These are phyloP conservation scores for Ganoderma lucidum DNA, from an alignment of 1,284 basidiomycete species.

Conservation along the genomic window DNA sequence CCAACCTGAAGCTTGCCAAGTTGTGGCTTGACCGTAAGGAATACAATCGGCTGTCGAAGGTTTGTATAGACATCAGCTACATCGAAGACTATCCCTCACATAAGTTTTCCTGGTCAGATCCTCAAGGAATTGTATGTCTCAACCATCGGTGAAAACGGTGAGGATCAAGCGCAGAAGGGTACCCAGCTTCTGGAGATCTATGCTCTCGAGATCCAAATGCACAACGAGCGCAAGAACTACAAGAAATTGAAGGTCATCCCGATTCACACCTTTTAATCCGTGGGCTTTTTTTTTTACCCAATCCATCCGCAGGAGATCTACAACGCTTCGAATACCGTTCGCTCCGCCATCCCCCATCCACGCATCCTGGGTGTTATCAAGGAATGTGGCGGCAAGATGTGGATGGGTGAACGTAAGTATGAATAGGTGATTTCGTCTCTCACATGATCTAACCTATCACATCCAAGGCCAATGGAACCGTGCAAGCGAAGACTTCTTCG, in stretches of 20 bases:
- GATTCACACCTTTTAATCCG: conserved; percentile 10
- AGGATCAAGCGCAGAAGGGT: conserved; percentile 89
- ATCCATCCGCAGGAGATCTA: conserved; percentile 83
- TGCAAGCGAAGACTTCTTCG: conserved; percentile 98
- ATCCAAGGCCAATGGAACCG: conserved; percentile 91
- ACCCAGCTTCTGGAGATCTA: conserved; percentile 98
- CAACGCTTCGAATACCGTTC: conserved; percentile 91
- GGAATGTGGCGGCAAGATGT: conserved; percentile 99
- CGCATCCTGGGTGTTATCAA: conserved; percentile 99
- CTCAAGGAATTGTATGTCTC: conserved; percentile 76
- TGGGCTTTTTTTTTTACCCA: conserved; percentile 10
- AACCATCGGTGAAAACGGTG: conserved; percentile 71
- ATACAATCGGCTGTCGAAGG: conserved; percentile 85
- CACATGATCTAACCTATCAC: neutral
- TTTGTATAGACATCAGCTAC: conserved; percentile 4
- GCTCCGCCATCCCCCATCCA: conserved; percentile 97
- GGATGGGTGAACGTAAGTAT: conserved; percentile 96
- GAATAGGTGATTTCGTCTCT: too few species aligned
- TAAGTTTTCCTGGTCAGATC: conserved; percentile 51
- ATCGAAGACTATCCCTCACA: neutral
- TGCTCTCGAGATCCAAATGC: conserved; percentile 99
- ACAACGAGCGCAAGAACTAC: conserved; percentile 94
- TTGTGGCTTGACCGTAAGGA: conserved; percentile 97
- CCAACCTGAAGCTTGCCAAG: conserved; percentile 96
- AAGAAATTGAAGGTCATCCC: conserved; percentile 88